phyloP scores from a whole-genome alignment of 1,284 basidiomycete species.

The Vanrija humicola region DNA sequence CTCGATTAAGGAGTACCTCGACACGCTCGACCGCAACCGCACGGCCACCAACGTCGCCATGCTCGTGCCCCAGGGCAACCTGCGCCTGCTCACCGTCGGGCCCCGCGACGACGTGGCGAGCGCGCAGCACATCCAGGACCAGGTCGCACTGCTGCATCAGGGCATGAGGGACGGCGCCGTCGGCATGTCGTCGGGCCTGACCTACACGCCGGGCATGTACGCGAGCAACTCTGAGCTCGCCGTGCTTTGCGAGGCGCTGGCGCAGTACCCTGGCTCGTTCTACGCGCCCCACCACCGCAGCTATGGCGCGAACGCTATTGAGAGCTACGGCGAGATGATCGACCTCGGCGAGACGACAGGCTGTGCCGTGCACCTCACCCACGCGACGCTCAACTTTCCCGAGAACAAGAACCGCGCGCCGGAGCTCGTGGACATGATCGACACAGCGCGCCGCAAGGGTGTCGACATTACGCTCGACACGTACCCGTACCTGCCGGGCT shows the following conservation, averaged over 20 bases:
- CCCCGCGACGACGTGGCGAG: conserved; percentile 32
- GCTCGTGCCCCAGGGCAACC: conserved; percentile 46
- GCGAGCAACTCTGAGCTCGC: conserved; percentile 42
- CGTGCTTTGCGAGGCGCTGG: conserved; percentile 28
- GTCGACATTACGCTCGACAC: conserved; percentile 43
- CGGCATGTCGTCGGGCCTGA: conserved; percentile 46
- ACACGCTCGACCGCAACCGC: conserved; percentile 36
- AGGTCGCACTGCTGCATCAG: conserved; percentile 27
- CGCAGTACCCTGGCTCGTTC: conserved; percentile 34
- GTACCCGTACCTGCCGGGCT: conserved; percentile 46
- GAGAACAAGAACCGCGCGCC: conserved; percentile 41
- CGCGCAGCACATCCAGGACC: conserved; percentile 25
- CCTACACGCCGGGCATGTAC: conserved; percentile 49
- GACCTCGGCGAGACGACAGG: conserved; percentile 31
- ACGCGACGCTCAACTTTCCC: conserved; percentile 46
- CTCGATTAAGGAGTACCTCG: conserved; percentile 33
- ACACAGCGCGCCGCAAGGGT: conserved; percentile 24
- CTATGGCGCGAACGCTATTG: conserved; percentile 40
- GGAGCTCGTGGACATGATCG: conserved; percentile 35
- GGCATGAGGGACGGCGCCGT: conserved; percentile 42
- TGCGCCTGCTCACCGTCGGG: conserved; percentile 41
- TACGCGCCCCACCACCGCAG: conserved; percentile 46
- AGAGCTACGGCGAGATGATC: conserved; percentile 45
- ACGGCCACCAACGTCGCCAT: conserved; percentile 43
- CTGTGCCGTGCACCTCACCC: conserved; percentile 44